These are phyloP conservation scores for Yamadazyma kitorensis DNA, from an alignment of 805 yeast species.

Conservation along the genomic window DNA sequence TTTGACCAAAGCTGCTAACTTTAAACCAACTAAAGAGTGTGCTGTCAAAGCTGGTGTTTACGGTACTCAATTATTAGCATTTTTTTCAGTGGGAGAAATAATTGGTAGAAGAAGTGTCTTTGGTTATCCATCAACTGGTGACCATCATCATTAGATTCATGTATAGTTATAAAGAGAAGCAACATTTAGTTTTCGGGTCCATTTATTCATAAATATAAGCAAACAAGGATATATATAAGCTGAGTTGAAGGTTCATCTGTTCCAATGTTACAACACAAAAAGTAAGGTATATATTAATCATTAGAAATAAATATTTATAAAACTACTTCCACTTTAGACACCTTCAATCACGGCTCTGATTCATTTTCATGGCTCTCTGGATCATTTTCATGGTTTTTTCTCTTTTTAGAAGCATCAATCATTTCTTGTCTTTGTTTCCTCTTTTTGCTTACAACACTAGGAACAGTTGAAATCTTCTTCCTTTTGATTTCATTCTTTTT, in stretches of 20 bases:
- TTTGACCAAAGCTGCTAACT: slow-evolving; percentile 42
- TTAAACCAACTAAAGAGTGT: slow-evolving; percentile 52
- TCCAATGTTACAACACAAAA: too few species aligned
- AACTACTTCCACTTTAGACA: too few species aligned
- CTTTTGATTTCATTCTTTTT: slow-evolving; percentile 61
- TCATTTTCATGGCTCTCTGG: too few species aligned
- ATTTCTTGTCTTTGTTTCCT: slow-evolving; percentile 62
- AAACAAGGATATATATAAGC: too few species aligned
- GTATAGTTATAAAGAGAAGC: neutral
- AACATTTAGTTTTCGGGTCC: too few species aligned
- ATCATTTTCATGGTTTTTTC: slow-evolving; percentile 34
- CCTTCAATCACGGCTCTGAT: too few species aligned
- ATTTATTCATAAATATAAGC: too few species aligned
- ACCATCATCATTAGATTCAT: slow-evolving; percentile 31
- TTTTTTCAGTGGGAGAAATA: slow-evolving; percentile 93
- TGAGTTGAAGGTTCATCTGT: too few species aligned
- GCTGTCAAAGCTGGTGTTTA: slow-evolving; percentile 67
- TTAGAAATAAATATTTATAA: too few species aligned
- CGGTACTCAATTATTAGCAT: slow-evolving; percentile 81
- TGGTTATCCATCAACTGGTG: slow-evolving; percentile 74
- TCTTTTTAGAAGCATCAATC: slow-evolving; percentile 71
- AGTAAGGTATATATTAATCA: too few species aligned
- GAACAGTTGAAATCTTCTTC: slow-evolving; percentile 81
- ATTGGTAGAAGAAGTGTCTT: slow-evolving; percentile 92
- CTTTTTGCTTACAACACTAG: slow-evolving; percentile 62